These are phyloP conservation scores for Hanseniaspora singularis DNA, from an alignment of 805 yeast genomes.

Conservation along the genomic window DNA sequence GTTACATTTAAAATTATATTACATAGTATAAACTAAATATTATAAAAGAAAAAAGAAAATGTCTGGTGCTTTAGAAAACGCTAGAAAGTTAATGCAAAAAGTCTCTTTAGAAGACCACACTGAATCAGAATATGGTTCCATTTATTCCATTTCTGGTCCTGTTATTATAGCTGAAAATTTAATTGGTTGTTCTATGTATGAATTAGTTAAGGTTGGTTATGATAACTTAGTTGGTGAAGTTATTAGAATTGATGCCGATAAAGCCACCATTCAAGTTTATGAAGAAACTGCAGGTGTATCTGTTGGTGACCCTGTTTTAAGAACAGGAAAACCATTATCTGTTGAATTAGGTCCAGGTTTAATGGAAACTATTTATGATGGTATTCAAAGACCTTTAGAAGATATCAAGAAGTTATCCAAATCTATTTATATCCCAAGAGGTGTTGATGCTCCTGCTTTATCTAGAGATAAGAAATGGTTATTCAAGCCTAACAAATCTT, in stretches of 20 bases:
- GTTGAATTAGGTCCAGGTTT: constrained; percentile 99
- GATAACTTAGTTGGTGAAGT: constrained; percentile 96
- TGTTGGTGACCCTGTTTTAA: constrained; percentile 95
- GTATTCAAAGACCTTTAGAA: constrained; percentile 97
- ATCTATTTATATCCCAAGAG: constrained; percentile 96
- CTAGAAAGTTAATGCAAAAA: constrained; percentile 84
- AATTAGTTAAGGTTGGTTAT: constrained; percentile 94
- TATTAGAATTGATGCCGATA: constrained; percentile 89
- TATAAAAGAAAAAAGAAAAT: constrained; percentile 16
- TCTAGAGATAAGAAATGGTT: constrained; percentile 72
- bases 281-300: constrained; percentile 99
- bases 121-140: constrained; percentile 75
- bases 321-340: constrained; percentile 98
- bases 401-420: constrained; percentile 79
- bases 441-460: constrained; percentile 93
- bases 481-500: constrained; percentile 61
- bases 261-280: constrained; percentile 96
- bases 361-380: constrained; percentile 98
- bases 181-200: constrained; percentile 99
- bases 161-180: constrained; percentile 95
- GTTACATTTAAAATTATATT: neutral
- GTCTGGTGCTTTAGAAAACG: constrained; percentile 97
- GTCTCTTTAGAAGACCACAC: constrained; percentile 58
- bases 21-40: neutral
- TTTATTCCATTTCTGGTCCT: constrained; percentile 95